Percentiles rank a stretch among this genome's conserved stretches.
These are phyloP conservation scores for Phytophthora rubi DNA, from an alignment of 352 stramenopile genomes.

Conservation along the genomic window DNA sequence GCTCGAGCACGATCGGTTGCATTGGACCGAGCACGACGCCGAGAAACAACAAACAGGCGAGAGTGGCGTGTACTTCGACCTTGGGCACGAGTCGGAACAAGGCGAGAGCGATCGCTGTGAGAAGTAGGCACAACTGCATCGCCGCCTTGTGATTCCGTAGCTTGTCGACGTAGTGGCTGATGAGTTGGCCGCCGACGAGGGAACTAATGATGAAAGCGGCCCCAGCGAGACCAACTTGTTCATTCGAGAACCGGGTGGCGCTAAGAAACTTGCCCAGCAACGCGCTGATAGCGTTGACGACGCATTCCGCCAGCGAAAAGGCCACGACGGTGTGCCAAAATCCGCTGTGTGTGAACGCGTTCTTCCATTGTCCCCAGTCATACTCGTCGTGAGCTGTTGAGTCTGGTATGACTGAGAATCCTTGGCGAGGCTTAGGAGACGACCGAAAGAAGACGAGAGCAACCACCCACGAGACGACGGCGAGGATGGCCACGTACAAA, in stretches of 20 bases:
- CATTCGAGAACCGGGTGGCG: slow-evolving; percentile 53
- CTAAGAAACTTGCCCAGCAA: slow-evolving; percentile 69
- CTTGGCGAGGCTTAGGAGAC: slow-evolving; percentile 54
- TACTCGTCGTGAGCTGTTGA: slow-evolving; percentile 48
- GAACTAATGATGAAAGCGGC: slow-evolving; percentile 75
- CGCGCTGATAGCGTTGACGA: slow-evolving; percentile 72
- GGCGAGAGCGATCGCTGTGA: slow-evolving; percentile 42
- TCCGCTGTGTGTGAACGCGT: slow-evolving; percentile 57
- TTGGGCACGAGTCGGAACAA: slow-evolving; percentile 50
- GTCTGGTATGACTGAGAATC: background rate
- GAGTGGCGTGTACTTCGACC: slow-evolving; percentile 29
- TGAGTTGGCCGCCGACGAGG: slow-evolving; percentile 63
- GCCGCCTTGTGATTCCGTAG: slow-evolving; percentile 56
- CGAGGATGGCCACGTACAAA: slow-evolving; percentile 44
- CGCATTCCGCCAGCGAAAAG: slow-evolving; percentile 70
- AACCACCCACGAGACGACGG: slow-evolving; percentile 28
- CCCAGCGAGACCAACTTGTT: slow-evolving; percentile 62
- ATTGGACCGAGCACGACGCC: slow-evolving; percentile 63
- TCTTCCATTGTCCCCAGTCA: slow-evolving; percentile 71
- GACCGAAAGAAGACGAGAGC: slow-evolving; percentile 47
- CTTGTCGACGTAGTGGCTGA: slow-evolving; percentile 64
- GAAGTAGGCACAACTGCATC: slow-evolving; percentile 53
- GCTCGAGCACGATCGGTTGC: slow-evolving; percentile 68
- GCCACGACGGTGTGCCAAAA: slow-evolving; percentile 65
- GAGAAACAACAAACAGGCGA: slow-evolving; percentile 51